phyloP scores from a whole-genome alignment of 306 rosid genomes.

The Prunus mongolica region DNA sequence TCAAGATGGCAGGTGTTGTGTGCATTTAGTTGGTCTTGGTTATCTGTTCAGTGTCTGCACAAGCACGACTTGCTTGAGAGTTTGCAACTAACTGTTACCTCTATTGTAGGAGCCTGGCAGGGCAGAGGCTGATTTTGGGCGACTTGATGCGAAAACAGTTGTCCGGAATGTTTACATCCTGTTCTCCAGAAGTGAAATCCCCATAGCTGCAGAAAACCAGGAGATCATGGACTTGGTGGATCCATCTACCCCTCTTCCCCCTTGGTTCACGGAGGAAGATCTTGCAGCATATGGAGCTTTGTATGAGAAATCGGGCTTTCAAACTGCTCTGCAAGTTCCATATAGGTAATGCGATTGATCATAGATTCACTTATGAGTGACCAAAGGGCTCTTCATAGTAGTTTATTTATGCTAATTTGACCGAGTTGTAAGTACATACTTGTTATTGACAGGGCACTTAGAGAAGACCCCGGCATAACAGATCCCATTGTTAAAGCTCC shows the following conservation, averaged over 20 bases:
- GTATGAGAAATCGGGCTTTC: slow-evolving; percentile 78
- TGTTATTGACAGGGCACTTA: slow-evolving; percentile 43
- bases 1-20: slow-evolving; percentile 60
- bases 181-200: slow-evolving; percentile 70
- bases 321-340: slow-evolving; percentile 64
- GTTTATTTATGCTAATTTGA: not conserved
- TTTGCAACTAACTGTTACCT: not conserved
- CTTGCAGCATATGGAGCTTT: slow-evolving; percentile 53
- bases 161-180: slow-evolving; percentile 68
- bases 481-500: slow-evolving; percentile 55
- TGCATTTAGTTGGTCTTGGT: not conserved
- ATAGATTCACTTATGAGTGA: not conserved
- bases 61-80: not conserved
- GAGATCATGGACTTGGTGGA: slow-evolving; percentile 90
- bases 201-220: slow-evolving; percentile 63
- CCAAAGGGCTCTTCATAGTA: no score
- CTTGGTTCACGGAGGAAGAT: slow-evolving; percentile 80
- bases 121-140: slow-evolving; percentile 85
- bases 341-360: slow-evolving; percentile 49
- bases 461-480: slow-evolving; percentile 31
- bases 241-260: slow-evolving; percentile 63
- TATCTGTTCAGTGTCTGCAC: not conserved
- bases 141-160: slow-evolving; percentile 60
- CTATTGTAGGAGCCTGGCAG: slow-evolving; percentile 60
- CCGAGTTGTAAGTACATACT: not conserved